Conservation (phyloP, 257 asterid genomes). For the Nicotiana paniculata region DNA sequence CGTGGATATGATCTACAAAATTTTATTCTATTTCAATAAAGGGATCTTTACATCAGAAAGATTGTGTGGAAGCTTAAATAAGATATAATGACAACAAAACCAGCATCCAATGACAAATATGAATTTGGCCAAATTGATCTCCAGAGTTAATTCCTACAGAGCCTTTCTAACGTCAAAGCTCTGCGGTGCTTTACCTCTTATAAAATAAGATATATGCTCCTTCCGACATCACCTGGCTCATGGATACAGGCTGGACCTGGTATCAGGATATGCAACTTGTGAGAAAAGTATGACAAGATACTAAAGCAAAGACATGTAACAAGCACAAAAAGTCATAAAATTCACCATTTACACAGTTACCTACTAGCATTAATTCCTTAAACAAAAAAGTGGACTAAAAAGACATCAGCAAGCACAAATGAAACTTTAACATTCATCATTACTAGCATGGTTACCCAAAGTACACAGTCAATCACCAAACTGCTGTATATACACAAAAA, state of each 20-base stretch:
- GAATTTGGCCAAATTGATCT: background rate
- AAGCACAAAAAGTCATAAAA: background rate
- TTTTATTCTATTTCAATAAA: background rate
- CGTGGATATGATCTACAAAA: slow-evolving; percentile 60
- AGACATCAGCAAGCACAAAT: background rate
- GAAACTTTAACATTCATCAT: background rate
- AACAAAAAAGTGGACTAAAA: background rate
- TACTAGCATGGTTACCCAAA: background rate
- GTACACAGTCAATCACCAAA: background rate
- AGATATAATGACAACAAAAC: background rate
- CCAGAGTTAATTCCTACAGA: background rate
- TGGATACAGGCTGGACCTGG: slow-evolving; percentile 65
- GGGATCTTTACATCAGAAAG: background rate
- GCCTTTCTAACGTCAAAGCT: background rate
- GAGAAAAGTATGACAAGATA: background rate
- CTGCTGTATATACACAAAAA: background rate
- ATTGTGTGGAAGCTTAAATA: background rate
- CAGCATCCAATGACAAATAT: background rate
- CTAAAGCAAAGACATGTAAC: background rate
- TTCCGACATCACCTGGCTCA: slow-evolving; percentile 70
- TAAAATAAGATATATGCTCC: slow-evolving; percentile 88
- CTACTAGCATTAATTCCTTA: background rate
- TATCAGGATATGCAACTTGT: slow-evolving; percentile 2
- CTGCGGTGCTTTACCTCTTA: slow-evolving; percentile 47
- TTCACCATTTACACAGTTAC: background rate